A percentile compares a stretch with the other conserved stretches of the same genome.
These are phyloP conservation scores for Pseudohyphozyma bogoriensis DNA, from an alignment of 768 basidiomycete species.

Conservation along the genomic window DNA sequence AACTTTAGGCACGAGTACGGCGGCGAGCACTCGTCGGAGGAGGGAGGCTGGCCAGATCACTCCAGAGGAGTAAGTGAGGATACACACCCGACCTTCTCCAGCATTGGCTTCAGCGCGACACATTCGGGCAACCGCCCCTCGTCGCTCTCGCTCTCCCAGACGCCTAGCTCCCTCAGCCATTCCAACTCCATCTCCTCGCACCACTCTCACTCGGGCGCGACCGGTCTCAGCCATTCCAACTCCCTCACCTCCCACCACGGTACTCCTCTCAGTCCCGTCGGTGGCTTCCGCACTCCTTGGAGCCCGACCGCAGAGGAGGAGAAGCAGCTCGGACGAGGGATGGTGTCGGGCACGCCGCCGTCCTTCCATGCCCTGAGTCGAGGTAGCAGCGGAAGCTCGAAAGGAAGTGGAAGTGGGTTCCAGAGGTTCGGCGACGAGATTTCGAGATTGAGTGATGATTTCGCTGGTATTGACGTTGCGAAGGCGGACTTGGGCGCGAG, in stretches of 20 bases:
- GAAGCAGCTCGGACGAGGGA: constrained; percentile 21
- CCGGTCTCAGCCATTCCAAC: constrained; percentile 5
- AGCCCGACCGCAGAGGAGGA: constrained; percentile 28
- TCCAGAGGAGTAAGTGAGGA: constrained; percentile 7
- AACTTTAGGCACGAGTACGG: not conserved
- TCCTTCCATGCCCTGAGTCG: constrained; percentile 3
- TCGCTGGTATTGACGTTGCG: constrained; percentile 14
- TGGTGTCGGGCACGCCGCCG: not conserved
- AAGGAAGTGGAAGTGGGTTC: constrained; percentile 2
- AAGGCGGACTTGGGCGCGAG: not conserved
- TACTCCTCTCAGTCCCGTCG: constrained; percentile 14
- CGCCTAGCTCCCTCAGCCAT: constrained; percentile 11
- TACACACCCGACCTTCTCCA: not conserved
- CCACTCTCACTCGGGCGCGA: not conserved
- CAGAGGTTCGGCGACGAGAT: constrained; percentile 2
- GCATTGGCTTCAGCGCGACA: constrained; percentile 13
- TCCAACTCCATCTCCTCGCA: constrained; percentile 15
- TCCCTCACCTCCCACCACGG: constrained; percentile 6
- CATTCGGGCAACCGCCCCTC: constrained; percentile 15
- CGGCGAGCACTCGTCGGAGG: not conserved
- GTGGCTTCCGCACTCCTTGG: constrained; percentile 20
- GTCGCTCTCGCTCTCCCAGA: constrained; percentile 13
- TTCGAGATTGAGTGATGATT: constrained; percentile 3
- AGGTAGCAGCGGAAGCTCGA: constrained; percentile 18
- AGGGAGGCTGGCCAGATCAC: not conserved